These are phyloP conservation scores for Amanita brunnescens DNA, from an alignment of 768 basidiomycete genomes.

Conservation along the genomic window DNA sequence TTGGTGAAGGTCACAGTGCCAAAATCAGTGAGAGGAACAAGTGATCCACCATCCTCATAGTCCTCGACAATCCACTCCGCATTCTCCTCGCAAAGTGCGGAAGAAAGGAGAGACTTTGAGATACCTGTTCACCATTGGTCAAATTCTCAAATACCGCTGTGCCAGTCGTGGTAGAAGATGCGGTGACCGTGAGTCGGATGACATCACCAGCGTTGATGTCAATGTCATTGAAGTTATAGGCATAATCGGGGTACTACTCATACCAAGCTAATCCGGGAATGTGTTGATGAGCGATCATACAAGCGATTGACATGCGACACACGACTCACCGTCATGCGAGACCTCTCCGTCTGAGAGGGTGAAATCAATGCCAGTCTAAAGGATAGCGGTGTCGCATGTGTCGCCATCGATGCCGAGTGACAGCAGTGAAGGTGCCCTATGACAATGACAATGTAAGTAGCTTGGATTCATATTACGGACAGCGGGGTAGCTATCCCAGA, in stretches of 20 bases:
- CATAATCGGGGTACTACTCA: background rate
- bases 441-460: background rate
- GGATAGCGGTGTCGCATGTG: background rate
- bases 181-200: background rate
- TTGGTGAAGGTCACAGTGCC: background rate
- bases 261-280: background rate
- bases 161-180: background rate
- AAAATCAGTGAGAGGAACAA: background rate
- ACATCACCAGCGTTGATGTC: background rate
- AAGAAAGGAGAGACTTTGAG: background rate
- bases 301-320: background rate
- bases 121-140: background rate
- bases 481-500: background rate
- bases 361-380: background rate
- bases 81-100: background rate
- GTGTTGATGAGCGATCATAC: background rate
- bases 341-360: background rate
- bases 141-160: background rate
- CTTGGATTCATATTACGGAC: background rate
- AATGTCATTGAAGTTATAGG: background rate
- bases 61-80: background rate
- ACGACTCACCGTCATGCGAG: background rate
- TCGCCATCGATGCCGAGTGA: background rate
- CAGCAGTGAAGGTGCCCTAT: background rate
- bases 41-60: background rate